phyloP scores from a whole-genome alignment of 306 rosid species.

The Hippophae gyantsensis region DNA sequence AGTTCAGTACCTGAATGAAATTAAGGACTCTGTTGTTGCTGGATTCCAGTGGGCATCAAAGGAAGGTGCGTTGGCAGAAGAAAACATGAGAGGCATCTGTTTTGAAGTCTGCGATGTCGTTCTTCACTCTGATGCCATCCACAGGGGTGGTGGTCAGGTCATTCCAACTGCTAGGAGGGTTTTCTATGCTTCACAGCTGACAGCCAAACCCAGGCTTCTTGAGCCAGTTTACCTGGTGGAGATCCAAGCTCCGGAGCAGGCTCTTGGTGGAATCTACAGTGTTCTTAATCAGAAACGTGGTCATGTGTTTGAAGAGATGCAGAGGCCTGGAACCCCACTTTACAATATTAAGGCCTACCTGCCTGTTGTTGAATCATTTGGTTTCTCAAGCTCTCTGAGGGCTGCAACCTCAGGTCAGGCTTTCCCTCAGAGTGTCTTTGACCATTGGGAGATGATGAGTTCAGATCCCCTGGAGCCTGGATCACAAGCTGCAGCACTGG shows the following conservation, averaged over 20 bases:
- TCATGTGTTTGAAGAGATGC: slow-evolving; percentile 57
- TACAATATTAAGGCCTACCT: slow-evolving; percentile 59
- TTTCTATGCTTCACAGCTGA: slow-evolving; percentile 47
- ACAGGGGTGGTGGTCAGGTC: slow-evolving; percentile 61
- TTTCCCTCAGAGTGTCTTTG: slow-evolving; percentile 84
- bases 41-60: slow-evolving; percentile 60
- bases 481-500: slow-evolving; percentile 54
- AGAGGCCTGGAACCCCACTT: slow-evolving; percentile 52
- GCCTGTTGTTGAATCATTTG: slow-evolving; percentile 43
- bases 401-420: slow-evolving; percentile 97
- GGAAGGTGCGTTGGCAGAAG: slow-evolving; percentile 57
- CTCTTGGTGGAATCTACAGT: slow-evolving; percentile 57
- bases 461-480: slow-evolving; percentile 77
- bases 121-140: slow-evolving; percentile 56
- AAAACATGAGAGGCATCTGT: slow-evolving; percentile 56
- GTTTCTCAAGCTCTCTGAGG: slow-evolving; percentile 48
- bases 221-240: slow-evolving; percentile 52
- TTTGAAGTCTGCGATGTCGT: slow-evolving; percentile 58
- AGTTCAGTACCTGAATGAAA: slow-evolving; percentile 57
- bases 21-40: slow-evolving; percentile 58
- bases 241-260: slow-evolving; percentile 50
- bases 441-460: slow-evolving; percentile 89
- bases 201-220: slow-evolving; percentile 56
- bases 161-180: slow-evolving; percentile 56
- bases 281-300: slow-evolving; percentile 62